These are phyloP conservation scores for Xylaria sp. DNA, from an alignment of 2,329 filamentous ascomycete species.

Conservation along the genomic window DNA sequence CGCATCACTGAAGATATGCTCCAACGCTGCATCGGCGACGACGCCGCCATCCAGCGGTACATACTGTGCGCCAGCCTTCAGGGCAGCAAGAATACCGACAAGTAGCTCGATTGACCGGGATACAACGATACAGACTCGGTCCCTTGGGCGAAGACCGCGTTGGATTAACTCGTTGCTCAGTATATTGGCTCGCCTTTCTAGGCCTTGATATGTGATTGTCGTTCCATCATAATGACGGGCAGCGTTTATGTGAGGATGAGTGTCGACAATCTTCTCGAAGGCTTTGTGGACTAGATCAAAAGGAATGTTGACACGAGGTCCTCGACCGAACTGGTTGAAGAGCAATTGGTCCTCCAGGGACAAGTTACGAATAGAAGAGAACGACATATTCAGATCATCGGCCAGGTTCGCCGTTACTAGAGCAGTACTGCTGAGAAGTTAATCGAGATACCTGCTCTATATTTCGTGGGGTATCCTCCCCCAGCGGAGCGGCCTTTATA, in stretches of 20 bases:
- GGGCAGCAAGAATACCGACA: slow-evolving; percentile 60
- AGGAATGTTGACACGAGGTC: slow-evolving; percentile 36
- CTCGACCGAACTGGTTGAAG: slow-evolving; percentile 39
- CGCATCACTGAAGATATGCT: slow-evolving; percentile 56
- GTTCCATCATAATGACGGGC: slow-evolving; percentile 43
- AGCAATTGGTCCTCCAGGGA: slow-evolving; percentile 33
- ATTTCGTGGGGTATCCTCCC: background rate
- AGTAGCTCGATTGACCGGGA: slow-evolving; percentile 62
- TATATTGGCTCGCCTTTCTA: slow-evolving; percentile 49
- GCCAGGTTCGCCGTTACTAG: background rate
- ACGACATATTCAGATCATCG: slow-evolving; percentile 26
- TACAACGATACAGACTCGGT: slow-evolving; percentile 60
- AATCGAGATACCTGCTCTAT: background rate
- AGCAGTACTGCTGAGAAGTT: too few relatives aligned
- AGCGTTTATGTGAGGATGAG: slow-evolving; percentile 46
- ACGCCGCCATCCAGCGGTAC: slow-evolving; percentile 63
- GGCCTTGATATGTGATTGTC: slow-evolving; percentile 51
- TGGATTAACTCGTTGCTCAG: slow-evolving; percentile 48
- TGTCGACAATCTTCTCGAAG: slow-evolving; percentile 42
- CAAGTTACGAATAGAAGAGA: slow-evolving; percentile 35
- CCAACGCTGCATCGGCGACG: slow-evolving; percentile 54
- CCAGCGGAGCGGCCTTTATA: slow-evolving; percentile 10
- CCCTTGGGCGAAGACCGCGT: slow-evolving; percentile 49
- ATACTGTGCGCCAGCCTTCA: slow-evolving; percentile 64
- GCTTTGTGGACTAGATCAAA: slow-evolving; percentile 43